Evolutionary conservation across 2,329 filamentous ascomycete genomes (phyloP).

Genomic region (Paecilomyces niveus): DNA sequence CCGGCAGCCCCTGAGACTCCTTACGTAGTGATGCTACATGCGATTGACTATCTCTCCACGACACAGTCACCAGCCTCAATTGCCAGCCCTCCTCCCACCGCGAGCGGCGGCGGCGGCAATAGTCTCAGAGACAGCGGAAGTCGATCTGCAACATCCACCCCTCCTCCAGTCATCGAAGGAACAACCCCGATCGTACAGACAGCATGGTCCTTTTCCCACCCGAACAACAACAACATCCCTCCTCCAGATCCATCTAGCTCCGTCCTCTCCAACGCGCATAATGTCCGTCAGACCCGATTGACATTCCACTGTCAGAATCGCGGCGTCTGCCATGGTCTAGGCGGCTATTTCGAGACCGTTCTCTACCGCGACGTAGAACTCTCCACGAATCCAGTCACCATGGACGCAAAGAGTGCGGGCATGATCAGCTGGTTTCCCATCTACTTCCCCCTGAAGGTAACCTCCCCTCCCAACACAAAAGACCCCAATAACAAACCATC

Average conservation of each 20-base stretch:
- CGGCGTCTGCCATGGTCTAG: conserved; percentile 83
- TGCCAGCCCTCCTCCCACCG: conserved; percentile 5
- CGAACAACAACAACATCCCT: conserved; percentile 30
- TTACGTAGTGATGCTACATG: conserved; percentile 88
- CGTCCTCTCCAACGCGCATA: conserved; percentile 78
- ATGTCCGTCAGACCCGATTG: conserved; percentile 69
- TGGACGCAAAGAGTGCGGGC: conserved; percentile 85
- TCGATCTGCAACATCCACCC: conserved; percentile 20
- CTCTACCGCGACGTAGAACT: conserved; percentile 80
- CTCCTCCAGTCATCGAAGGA: conserved; percentile 24
- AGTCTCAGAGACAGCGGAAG: conserved; percentile 8
- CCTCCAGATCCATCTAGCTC: conserved; percentile 22
- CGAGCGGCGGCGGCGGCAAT: conserved; percentile 10
- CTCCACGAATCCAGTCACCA: conserved; percentile 85
- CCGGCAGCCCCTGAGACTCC: conserved; percentile 77
- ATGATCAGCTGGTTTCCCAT: conserved; percentile 99
- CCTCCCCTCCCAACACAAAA: conserved; percentile 16
- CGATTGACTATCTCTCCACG: conserved; percentile 78
- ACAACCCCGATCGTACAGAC: conserved; percentile 33
- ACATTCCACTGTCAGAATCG: conserved; percentile 71
- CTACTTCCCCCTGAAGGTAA: conserved; percentile 89
- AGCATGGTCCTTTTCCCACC: conserved; percentile 40
- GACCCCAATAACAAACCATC: not conserved
- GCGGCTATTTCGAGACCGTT: conserved; percentile 95
- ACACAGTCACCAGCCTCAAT: conserved; percentile 45